Conservation (phyloP, 1,139 yeast genomes). For the Blastobotrys niveus region DNA sequence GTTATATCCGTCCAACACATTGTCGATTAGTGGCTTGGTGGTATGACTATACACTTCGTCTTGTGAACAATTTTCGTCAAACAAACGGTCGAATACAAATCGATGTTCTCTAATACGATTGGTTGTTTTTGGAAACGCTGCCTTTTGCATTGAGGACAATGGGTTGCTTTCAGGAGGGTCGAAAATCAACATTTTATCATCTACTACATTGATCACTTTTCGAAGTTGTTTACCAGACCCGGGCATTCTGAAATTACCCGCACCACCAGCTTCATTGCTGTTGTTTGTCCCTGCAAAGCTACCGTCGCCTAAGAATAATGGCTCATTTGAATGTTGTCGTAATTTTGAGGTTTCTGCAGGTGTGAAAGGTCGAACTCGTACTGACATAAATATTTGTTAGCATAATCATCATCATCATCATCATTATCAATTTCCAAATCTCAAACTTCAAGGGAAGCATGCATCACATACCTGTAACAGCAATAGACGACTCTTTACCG, state of each 20-base stretch:
- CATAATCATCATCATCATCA: background rate
- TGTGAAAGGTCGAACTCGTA: constrained; percentile 79
- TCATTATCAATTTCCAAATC: constrained; percentile 2
- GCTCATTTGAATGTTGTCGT: constrained; percentile 31
- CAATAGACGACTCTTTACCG: constrained; percentile 57
- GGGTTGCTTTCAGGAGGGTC: constrained; percentile 84
- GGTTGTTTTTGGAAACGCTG: constrained; percentile 43
- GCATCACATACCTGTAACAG: constrained; percentile 65
- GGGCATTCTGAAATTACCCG: background rate
- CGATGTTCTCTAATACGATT: constrained; percentile 62
- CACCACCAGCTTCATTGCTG: constrained; percentile 13
- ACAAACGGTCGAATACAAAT: constrained; percentile 75
- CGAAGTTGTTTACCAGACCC: constrained; percentile 38
- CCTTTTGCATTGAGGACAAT: constrained; percentile 52
- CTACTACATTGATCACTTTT: constrained; percentile 74
- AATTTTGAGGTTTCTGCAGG: constrained; percentile 45
- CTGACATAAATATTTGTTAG: constrained; percentile 18
- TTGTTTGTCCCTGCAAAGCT: constrained; percentile 32
- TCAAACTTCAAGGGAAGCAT: too few relatives aligned
- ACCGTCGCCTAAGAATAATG: constrained; percentile 54
- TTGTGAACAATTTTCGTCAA: constrained; percentile 61
- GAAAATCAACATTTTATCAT: constrained; percentile 81
- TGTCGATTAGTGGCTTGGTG: constrained; percentile 65
- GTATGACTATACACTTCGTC: constrained; percentile 62
- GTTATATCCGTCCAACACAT: constrained; percentile 77